Percentiles rank a stretch among this genome's conserved stretches.
These are phyloP conservation scores for Colletotrichum cuscutae DNA, from an alignment of 2,329 filamentous ascomycete genomes.

Conservation along the genomic window DNA sequence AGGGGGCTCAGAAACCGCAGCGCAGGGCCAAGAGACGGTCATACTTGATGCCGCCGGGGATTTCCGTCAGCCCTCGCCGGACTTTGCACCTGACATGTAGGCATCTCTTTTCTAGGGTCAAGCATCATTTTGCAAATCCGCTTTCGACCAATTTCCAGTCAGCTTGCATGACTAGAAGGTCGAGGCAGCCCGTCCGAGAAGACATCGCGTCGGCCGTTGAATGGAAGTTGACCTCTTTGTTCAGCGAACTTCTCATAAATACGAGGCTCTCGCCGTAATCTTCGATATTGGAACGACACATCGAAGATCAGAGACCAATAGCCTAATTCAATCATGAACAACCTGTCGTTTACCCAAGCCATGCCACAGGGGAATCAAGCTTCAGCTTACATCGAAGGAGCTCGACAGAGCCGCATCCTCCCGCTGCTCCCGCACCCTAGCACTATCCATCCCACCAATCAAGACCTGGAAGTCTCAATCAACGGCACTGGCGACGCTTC, in stretches of 20 bases:
- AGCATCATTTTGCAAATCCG: neutral
- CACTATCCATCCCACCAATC: neutral
- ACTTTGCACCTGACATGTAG: neutral
- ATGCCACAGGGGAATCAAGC: neutral
- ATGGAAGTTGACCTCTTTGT: neutral
- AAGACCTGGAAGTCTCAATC: neutral
- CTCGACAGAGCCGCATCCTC: neutral
- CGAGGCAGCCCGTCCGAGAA: no score
- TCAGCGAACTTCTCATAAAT: neutral
- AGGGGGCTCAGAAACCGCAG: neutral
- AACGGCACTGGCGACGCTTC: no score
- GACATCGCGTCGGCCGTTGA: no score
- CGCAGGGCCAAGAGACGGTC: constrained; percentile 15
- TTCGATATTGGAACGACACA: neutral
- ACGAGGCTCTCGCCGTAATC: neutral
- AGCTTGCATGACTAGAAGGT: neutral
- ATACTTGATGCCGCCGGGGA: neutral
- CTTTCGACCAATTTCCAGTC: no score
- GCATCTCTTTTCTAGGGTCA: neutral
- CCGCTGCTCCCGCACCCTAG: neutral
- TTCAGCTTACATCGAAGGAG: neutral
- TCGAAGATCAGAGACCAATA: neutral
- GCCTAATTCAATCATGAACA: neutral
- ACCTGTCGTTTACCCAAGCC: neutral
- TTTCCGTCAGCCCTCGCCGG: neutral